phyloP scores from a whole-genome alignment of 2,329 filamentous ascomycete genomes.

The Falciphora oryzae region DNA sequence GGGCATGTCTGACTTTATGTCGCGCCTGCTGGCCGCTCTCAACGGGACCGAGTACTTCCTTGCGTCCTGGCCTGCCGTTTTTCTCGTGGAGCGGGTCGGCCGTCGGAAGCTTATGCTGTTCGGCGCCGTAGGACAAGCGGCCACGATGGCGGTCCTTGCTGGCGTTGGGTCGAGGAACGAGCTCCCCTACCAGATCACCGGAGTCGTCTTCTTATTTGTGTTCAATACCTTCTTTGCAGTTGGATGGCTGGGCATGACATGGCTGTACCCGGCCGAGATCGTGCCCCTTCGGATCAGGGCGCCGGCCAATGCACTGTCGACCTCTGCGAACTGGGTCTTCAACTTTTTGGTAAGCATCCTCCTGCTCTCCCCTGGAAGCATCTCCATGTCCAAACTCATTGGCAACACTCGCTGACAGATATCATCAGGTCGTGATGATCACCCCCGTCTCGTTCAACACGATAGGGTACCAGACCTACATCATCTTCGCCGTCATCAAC shows the following conservation, averaged over 20 bases:
- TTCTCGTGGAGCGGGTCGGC: slow-evolving; percentile 18
- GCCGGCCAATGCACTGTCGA: slow-evolving; percentile 51
- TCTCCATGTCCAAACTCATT: not conserved
- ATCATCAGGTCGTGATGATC: slow-evolving; percentile 47
- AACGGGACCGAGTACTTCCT: slow-evolving; percentile 19
- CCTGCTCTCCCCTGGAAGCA: not conserved
- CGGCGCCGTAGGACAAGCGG: slow-evolving; percentile 49
- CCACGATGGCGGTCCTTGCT: slow-evolving; percentile 46
- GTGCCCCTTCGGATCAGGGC: slow-evolving; percentile 46
- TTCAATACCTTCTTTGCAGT: slow-evolving; percentile 49
- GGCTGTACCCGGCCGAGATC: slow-evolving; percentile 55
- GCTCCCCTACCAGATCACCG: slow-evolving; percentile 2
- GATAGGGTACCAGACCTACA: slow-evolving; percentile 54
- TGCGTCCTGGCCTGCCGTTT: slow-evolving; percentile 14
- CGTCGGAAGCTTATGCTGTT: slow-evolving; percentile 27
- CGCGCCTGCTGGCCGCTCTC: slow-evolving; percentile 16
- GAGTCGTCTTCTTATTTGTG: slow-evolving; percentile 38
- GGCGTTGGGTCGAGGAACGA: slow-evolving; percentile 7
- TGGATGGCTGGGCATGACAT: slow-evolving; percentile 49
- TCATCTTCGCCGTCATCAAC: slow-evolving; percentile 63
- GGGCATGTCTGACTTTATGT: slow-evolving; percentile 15
- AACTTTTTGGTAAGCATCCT: slow-evolving; percentile 43
- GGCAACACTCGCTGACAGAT: not conserved
- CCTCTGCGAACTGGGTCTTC: slow-evolving; percentile 55
- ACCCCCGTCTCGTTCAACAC: slow-evolving; percentile 52